Conservation (phyloP, 495 filamentous ascomycete genomes). For the Penicillium angulare region DNA sequence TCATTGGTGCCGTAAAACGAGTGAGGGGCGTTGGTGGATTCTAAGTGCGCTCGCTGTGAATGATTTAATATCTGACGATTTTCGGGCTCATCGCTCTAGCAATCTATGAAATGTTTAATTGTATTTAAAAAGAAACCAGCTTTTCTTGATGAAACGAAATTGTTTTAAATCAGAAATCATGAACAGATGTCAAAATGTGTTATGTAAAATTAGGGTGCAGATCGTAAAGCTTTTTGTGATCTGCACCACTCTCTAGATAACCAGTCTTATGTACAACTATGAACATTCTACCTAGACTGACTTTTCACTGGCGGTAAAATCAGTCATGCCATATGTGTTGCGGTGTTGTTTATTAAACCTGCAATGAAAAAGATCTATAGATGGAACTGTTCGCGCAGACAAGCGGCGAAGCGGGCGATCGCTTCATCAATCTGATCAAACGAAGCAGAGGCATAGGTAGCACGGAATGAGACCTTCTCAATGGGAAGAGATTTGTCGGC, state of each 20-base stretch:
- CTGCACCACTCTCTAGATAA: no score
- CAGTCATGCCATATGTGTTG: neutral
- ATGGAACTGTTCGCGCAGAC: constrained; percentile 64
- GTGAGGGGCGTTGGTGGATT: constrained; percentile 63
- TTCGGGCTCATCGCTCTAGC: no score
- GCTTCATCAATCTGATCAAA: constrained; percentile 74
- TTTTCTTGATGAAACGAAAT: no score
- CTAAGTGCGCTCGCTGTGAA: constrained; percentile 3
- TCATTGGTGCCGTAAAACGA: constrained; percentile 60
- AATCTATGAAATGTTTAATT: no score
- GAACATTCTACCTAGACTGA: neutral
- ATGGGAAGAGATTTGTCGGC: constrained; percentile 52
- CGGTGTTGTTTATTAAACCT: neutral
- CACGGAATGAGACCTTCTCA: constrained; percentile 74
- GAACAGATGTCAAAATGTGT: no score
- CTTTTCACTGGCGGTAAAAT: no score
- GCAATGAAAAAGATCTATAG: constrained; percentile 17
- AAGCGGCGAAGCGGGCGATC: constrained; percentile 70
- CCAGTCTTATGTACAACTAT: neutral
- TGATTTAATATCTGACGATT: neutral
- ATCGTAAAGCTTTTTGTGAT: no score
- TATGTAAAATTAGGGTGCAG: no score
- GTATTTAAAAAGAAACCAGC: no score
- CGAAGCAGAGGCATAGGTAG: constrained; percentile 82
- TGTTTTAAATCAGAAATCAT: no score